Evolutionary conservation across 495 filamentous ascomycete species (phyloP).

Genomic region (Hyaloscypha variabilis): DNA sequence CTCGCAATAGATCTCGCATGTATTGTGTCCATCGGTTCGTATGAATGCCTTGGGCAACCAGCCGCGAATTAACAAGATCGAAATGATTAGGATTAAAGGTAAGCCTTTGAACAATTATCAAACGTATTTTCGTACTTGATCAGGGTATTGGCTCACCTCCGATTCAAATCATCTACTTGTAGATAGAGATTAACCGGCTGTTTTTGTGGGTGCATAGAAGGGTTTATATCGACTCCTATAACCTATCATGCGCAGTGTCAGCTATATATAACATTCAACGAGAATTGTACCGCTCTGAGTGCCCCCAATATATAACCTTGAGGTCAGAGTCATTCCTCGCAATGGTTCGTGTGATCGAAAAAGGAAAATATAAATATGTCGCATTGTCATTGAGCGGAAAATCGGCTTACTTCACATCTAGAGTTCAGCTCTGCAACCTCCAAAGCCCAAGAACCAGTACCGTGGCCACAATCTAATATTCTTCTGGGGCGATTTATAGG

Average conservation of each 20-base stretch:
- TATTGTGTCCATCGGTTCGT: constrained; percentile 76
- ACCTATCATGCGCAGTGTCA: constrained; percentile 52
- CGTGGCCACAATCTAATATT: constrained; percentile 79
- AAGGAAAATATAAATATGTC: neutral
- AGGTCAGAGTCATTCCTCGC: neutral
- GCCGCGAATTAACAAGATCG: constrained; percentile 86
- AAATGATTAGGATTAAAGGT: constrained; percentile 78
- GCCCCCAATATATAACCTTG: too few relatives aligned
- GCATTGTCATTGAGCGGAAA: neutral
- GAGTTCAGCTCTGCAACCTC: constrained; percentile 69
- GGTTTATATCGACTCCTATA: constrained; percentile 78
- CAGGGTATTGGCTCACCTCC: constrained; percentile 44
- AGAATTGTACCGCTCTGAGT: too few relatives aligned
- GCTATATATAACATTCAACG: too few relatives aligned
- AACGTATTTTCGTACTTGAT: constrained; percentile 17
- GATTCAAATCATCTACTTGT: constrained; percentile 79
- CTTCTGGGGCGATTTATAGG: constrained; percentile 64
- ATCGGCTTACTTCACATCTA: constrained; percentile 63
- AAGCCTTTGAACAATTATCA: constrained; percentile 47
- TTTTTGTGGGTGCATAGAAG: constrained; percentile 71
- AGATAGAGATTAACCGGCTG: constrained; percentile 70
- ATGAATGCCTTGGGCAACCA: constrained; percentile 80
- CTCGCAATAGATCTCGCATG: constrained; percentile 69
- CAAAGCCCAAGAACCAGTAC: constrained; percentile 63
- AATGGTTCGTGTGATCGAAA: neutral